Percentiles rank a stretch among this genome's conserved stretches.
These are phyloP conservation scores for Neurospora tetrasperma DNA, from an alignment of 495 filamentous ascomycete genomes.

Conservation along the genomic window DNA sequence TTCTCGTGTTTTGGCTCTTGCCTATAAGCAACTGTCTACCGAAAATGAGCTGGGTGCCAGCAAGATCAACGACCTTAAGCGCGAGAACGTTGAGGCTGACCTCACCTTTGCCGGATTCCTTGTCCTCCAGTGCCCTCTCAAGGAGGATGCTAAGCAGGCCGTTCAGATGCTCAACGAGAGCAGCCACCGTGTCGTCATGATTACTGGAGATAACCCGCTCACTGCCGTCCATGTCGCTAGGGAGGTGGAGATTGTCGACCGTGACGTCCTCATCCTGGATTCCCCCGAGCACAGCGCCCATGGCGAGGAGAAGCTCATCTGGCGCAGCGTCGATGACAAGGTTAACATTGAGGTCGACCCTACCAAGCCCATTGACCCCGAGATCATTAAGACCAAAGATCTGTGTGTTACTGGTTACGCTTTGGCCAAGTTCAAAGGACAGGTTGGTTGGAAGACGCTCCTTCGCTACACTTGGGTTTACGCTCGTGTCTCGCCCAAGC, in stretches of 20 bases:
- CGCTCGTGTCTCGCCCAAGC: conserved; percentile 93
- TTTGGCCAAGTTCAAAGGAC: conserved; percentile 75
- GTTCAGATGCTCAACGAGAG: conserved; percentile 98
- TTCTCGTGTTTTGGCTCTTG: conserved; percentile 84
- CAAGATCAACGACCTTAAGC: conserved; percentile 83
- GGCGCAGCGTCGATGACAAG: conserved; percentile 92
- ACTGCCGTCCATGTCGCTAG: conserved; percentile 93
- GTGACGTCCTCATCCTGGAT: conserved; percentile 89
- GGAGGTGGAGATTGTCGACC: conserved; percentile 95
- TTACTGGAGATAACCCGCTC: conserved; percentile 95
- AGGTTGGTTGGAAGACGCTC: conserved; percentile 59
- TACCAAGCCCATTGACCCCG: conserved; percentile 63
- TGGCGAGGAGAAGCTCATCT: conserved; percentile 73
- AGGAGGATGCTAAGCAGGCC: conserved; percentile 88
- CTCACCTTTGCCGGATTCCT: conserved; percentile 90
- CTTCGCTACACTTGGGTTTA: conserved; percentile 94
- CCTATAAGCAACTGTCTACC: conserved; percentile 76
- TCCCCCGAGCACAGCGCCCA: conserved; percentile 76
- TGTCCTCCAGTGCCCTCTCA: conserved; percentile 88
- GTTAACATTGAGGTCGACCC: conserved; percentile 80
- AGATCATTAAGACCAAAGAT: conserved; percentile 80
- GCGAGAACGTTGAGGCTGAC: conserved; percentile 81
- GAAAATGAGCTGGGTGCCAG: conserved; percentile 71
- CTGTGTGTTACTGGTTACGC: conserved; percentile 96
- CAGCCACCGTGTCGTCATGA: conserved; percentile 98